phyloP scores from a whole-genome alignment of 257 asterid genomes.

The Penstemon barbatus region DNA sequence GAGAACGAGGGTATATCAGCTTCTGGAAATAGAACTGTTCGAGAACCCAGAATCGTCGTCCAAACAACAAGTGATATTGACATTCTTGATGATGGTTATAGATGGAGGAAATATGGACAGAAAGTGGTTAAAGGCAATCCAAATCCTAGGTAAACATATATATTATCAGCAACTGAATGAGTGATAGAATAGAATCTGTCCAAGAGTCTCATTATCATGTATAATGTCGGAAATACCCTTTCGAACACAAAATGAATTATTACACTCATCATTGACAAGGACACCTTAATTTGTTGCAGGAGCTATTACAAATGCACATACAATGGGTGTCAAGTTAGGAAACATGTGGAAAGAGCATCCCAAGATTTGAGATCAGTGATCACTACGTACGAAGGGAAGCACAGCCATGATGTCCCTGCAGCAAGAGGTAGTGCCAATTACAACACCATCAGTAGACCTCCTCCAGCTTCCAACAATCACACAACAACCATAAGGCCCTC shows the following conservation, averaged over 20 bases:
- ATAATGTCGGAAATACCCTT: too few species aligned
- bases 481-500: conserved; percentile 44
- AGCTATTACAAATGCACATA: conserved; percentile 95
- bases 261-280: too few species aligned
- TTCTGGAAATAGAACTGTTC: conserved; percentile 66
- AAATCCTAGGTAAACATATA: conserved; percentile 68
- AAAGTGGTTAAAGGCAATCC: conserved; percentile 95
- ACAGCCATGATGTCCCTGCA: conserved; percentile 93
- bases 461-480: conserved; percentile 33
- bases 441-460: conserved; percentile 38
- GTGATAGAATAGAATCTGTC: too few species aligned
- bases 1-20: conserved; percentile 69
- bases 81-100: conserved; percentile 90
- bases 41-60: conserved; percentile 90
- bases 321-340: conserved; percentile 79
- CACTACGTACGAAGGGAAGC: conserved; percentile 91
- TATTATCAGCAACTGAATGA: too few species aligned
- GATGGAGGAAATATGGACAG: conserved; percentile 97
- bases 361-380: conserved; percentile 82
- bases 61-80: conserved; percentile 96
- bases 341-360: conserved; percentile 89
- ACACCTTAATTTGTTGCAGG: conserved; percentile 39
- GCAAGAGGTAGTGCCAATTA: conserved; percentile 75
- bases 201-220: too few species aligned
- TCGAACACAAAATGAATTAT: too few species aligned